A percentile compares a stretch with the other conserved stretches of the same genome.
phyloP scores from a whole-genome alignment of 2,329 filamentous ascomycete genomes.

The Aspergillus felis region DNA sequence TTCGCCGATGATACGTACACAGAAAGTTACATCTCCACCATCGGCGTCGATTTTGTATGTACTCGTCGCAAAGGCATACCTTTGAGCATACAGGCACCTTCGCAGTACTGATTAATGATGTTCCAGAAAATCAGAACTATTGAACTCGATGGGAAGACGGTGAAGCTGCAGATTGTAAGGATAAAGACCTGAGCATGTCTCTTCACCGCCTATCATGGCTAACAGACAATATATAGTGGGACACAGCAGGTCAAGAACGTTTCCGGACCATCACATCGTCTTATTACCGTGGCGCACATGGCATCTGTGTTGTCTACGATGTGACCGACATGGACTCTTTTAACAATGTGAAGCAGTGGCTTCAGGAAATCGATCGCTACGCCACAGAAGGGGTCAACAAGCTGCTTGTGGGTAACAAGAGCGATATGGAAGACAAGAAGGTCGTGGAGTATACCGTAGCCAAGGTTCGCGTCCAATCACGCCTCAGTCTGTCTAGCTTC shows the following conservation, averaged over 20 bases:
- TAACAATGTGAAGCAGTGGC: conserved; percentile 99
- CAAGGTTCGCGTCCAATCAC: conserved; percentile 64
- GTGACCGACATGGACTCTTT: conserved; percentile 99
- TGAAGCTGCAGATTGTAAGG: conserved; percentile 97
- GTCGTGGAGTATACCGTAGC: conserved; percentile 99
- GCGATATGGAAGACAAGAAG: conserved; percentile 99
- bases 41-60: conserved; percentile 97
- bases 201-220: conserved; percentile 3
- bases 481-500: not conserved
- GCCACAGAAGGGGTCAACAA: conserved; percentile 99
- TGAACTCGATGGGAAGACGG: conserved; percentile 98
- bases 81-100: conserved; percentile 3
- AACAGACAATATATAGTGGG: conserved; percentile 65
- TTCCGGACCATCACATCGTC: conserved; percentile 99
- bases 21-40: conserved; percentile 99
- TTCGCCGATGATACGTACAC: conserved; percentile 99
- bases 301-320: conserved; percentile 99
- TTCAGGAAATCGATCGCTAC: conserved; percentile 99
- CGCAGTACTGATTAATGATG: conserved; percentile 17
- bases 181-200: not conserved
- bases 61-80: conserved; percentile 3
- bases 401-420: conserved; percentile 99
- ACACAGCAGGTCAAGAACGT: conserved; percentile 97
- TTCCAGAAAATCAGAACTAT: conserved; percentile 97
- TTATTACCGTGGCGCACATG: conserved; percentile 98